Conservation (phyloP, 345 rosid species). For the Eucalyptus grandis region DNA sequence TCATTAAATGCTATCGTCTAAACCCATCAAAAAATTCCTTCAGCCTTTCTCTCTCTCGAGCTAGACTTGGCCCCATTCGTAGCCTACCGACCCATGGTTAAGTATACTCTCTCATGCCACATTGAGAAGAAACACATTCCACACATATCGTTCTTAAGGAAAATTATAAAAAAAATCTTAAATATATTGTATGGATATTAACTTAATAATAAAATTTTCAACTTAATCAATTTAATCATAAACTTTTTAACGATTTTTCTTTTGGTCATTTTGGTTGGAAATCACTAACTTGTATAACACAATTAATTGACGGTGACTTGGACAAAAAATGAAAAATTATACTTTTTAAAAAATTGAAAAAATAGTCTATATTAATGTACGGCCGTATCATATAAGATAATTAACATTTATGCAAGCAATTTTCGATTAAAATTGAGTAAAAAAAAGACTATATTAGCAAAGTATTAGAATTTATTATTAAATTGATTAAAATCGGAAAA, state of each 20-base stretch:
- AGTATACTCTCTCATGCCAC: neutral
- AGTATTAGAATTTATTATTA: fast-evolving
- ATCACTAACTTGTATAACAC: fast-evolving
- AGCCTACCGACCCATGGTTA: fast-evolving
- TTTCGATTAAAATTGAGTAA: too few species aligned
- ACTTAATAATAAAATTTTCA: too few species aligned
- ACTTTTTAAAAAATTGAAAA: too few species aligned
- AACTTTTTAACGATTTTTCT: fast-evolving
- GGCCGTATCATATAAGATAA: too few species aligned
- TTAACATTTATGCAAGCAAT: too few species aligned
- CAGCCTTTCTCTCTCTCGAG: neutral
- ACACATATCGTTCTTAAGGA: neutral
- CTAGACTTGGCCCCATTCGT: neutral
- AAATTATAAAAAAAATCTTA: neutral
- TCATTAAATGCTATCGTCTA: neutral
- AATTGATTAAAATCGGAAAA: fast-evolving
- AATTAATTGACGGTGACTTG: fast-evolving
- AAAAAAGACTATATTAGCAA: too few species aligned
- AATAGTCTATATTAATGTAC: too few species aligned
- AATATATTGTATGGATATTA: fast-evolving
- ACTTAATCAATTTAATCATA: fast-evolving
- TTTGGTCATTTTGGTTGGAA: fast-evolving
- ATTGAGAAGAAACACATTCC: too few species aligned
- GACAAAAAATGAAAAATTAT: too few species aligned
- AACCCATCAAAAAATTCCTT: neutral